phyloP scores from a whole-genome alignment of 257 asterid species.

The Linderniella brevidens region DNA sequence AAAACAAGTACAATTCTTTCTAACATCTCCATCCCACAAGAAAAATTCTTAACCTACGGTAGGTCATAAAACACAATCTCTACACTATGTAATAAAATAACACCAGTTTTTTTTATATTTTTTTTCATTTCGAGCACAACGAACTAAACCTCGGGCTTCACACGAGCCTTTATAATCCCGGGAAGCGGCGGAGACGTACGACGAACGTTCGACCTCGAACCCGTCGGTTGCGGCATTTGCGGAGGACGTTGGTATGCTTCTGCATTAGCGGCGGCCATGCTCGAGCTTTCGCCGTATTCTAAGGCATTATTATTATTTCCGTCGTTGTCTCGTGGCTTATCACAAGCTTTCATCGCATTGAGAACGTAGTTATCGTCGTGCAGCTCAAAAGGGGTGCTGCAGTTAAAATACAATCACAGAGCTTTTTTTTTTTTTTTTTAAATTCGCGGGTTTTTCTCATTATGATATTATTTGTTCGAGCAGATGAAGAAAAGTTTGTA shows the following conservation, averaged over 20 bases:
- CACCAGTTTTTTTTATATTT: too few relatives aligned
- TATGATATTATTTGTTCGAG: too few relatives aligned
- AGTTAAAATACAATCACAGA: neutral
- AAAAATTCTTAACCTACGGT: too few relatives aligned
- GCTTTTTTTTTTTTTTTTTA: too few relatives aligned
- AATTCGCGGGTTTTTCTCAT: too few relatives aligned
- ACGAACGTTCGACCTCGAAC: conserved; percentile 27
- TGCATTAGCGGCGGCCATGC: conserved; percentile 19
- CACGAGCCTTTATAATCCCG: conserved; percentile 73
- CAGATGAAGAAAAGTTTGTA: neutral
- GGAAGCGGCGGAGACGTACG: conserved; percentile 71
- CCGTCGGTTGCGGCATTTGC: conserved; percentile 25
- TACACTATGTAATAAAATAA: too few relatives aligned
- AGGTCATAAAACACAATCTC: too few relatives aligned
- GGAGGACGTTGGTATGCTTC: conserved; percentile 23
- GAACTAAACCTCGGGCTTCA: conserved; percentile 55
- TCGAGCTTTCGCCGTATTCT: conserved; percentile 56
- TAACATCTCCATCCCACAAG: too few relatives aligned
- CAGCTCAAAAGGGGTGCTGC: conserved; percentile 96
- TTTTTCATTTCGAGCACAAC: neutral
- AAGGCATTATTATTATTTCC: conserved; percentile 13
- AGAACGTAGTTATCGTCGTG: conserved; percentile 89
- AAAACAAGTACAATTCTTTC: too few relatives aligned
- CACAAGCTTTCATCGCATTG: conserved; percentile 75
- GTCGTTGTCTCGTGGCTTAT: conserved; percentile 22